Conservation (phyloP, 2,329 filamentous ascomycete species). For the Seiridium unicorne region DNA sequence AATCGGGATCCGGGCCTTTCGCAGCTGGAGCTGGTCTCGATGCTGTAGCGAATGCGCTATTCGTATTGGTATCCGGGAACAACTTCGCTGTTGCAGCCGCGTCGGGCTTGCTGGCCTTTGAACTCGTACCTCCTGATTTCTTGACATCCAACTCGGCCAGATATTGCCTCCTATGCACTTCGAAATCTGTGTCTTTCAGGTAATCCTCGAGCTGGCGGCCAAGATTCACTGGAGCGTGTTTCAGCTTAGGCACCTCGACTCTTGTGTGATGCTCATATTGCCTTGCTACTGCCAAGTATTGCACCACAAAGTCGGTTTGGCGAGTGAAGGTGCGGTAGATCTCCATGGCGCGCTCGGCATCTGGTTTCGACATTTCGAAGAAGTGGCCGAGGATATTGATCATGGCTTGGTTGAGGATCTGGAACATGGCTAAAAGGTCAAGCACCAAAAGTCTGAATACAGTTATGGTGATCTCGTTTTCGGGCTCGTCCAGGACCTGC, state of each 20-base stretch:
- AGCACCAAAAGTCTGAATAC: conserved; percentile 89
- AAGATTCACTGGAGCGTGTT: conserved; percentile 92
- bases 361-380: conserved; percentile 94
- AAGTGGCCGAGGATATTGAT: conserved; percentile 97
- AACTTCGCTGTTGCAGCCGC: conserved; percentile 40
- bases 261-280: conserved; percentile 90
- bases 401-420: conserved; percentile 93
- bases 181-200: conserved; percentile 90
- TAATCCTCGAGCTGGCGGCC: conserved; percentile 92
- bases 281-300: conserved; percentile 82
- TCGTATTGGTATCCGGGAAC: conserved; percentile 34
- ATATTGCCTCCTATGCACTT: conserved; percentile 89
- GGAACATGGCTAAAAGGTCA: conserved; percentile 86
- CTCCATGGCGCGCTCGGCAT: conserved; percentile 86
- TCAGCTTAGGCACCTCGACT: conserved; percentile 92
- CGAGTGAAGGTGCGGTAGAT: conserved; percentile 91
- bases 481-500: conserved; percentile 83
- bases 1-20: conserved; percentile 70
- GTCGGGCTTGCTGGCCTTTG: conserved; percentile 35
- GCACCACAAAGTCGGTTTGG: conserved; percentile 90
- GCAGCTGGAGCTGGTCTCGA: conserved; percentile 44
- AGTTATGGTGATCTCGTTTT: conserved; percentile 95
- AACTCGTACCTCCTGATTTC: conserved; percentile 43
- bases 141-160: conserved; percentile 80
- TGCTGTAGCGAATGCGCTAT: conserved; percentile 28